Evolutionary conservation across 768 basidiomycete genomes (phyloP).

Genomic region (Naganishia kalamii): DNA sequence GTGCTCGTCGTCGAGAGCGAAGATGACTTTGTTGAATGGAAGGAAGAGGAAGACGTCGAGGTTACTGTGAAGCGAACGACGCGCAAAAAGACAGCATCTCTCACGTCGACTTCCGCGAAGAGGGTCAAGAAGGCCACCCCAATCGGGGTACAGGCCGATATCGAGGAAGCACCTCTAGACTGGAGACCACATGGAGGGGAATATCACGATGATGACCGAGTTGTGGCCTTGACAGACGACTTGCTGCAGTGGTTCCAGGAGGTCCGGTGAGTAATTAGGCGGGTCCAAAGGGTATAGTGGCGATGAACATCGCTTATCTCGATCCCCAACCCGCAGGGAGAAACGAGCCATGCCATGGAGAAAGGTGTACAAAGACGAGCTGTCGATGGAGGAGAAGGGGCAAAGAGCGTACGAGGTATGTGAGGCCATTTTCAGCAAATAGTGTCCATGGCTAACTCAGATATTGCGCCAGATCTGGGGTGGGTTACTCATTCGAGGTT

Average conservation of each 20-base stretch:
- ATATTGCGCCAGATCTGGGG: background rate
- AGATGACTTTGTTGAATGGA: background rate
- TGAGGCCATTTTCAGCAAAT: background rate
- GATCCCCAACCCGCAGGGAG: slow-evolving; percentile 36
- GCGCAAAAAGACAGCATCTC: background rate
- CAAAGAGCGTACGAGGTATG: slow-evolving; percentile 88
- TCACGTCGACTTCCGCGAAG: background rate
- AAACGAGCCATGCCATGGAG: slow-evolving; percentile 87
- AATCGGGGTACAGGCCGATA: background rate
- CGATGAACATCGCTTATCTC: background rate
- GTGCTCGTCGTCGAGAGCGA: background rate
- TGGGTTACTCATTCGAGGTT: background rate
- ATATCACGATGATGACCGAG: slow-evolving; percentile 29
- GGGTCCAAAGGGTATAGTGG: background rate
- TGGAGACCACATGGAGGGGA: slow-evolving; percentile 6
- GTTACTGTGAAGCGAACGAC: background rate
- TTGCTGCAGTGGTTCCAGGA: slow-evolving; percentile 60
- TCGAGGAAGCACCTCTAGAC: background rate
- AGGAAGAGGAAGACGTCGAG: background rate
- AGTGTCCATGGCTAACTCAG: background rate
- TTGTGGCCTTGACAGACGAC: slow-evolving; percentile 31
- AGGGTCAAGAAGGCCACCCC: background rate
- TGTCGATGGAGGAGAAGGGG: slow-evolving; percentile 58
- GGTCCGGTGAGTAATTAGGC: slow-evolving; percentile 50
- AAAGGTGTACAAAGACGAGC: slow-evolving; percentile 54